A percentile compares a stretch with the other conserved stretches of the same genome.
These are phyloP conservation scores for Aspergillus saccharolyticus DNA, from an alignment of 495 filamentous ascomycete genomes.

Conservation along the genomic window DNA sequence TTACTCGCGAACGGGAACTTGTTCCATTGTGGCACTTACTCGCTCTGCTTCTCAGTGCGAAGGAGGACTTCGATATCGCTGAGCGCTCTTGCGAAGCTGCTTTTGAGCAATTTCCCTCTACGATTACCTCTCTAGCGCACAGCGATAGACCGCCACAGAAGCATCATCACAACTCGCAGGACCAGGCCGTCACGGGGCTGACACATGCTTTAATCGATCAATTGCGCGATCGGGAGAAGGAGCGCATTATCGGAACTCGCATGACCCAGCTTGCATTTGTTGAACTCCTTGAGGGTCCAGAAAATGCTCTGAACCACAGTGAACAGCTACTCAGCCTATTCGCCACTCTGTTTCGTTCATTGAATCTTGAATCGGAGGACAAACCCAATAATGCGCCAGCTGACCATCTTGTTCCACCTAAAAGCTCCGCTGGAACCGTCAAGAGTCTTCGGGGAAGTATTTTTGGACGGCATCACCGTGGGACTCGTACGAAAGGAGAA, in stretches of 20 bases:
- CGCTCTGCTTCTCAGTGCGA: constrained; percentile 76
- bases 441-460: constrained; percentile 71
- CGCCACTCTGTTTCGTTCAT: constrained; percentile 64
- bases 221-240: constrained; percentile 73
- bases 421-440: constrained; percentile 65
- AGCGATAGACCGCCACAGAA: constrained; percentile 29
- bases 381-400: constrained; percentile 16
- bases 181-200: constrained; percentile 17
- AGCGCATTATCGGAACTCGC: constrained; percentile 78
- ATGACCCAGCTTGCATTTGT: constrained; percentile 87
- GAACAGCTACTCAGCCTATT: constrained; percentile 82
- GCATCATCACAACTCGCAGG: constrained; percentile 33
- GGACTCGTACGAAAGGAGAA: constrained; percentile 23
- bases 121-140: constrained; percentile 51
- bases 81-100: constrained; percentile 79
- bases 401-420: constrained; percentile 50
- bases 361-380: constrained; percentile 30
- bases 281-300: constrained; percentile 75
- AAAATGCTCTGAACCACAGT: constrained; percentile 75
- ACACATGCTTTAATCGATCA: constrained; percentile 58
- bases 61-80: constrained; percentile 77
- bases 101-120: constrained; percentile 71
- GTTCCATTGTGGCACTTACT: constrained; percentile 73
- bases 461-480: constrained; percentile 56
- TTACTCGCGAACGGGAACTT: constrained; percentile 37